phyloP scores from a whole-genome alignment of 1,139 yeast genomes.

The Kluyveromyces sp. region DNA sequence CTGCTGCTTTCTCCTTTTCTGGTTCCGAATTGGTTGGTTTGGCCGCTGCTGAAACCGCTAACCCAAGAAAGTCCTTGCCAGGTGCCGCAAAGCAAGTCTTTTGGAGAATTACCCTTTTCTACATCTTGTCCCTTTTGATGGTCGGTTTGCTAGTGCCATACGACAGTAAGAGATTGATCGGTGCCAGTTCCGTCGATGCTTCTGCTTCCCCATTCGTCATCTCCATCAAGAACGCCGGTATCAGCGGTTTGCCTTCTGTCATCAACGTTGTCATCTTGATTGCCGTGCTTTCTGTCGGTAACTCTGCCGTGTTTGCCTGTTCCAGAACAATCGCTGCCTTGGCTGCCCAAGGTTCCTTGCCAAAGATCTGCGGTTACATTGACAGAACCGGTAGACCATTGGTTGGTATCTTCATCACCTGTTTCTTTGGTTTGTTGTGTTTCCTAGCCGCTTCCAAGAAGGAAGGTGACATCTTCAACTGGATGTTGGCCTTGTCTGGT shows the following conservation, averaged over 20 bases:
- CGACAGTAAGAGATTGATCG: slow-evolving; percentile 32
- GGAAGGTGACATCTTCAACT: slow-evolving; percentile 50
- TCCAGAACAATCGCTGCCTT: slow-evolving; percentile 61
- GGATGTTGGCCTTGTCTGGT: slow-evolving; percentile 65
- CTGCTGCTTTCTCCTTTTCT: slow-evolving; percentile 51
- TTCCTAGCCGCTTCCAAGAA: slow-evolving; percentile 52
- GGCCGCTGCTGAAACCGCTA: slow-evolving; percentile 79
- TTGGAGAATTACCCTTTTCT: slow-evolving; percentile 63
- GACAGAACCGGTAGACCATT: slow-evolving; percentile 65
- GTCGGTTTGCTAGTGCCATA: slow-evolving; percentile 43
- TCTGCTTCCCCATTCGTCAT: slow-evolving; percentile 57
- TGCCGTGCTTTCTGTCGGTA: slow-evolving; percentile 67
- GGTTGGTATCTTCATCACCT: slow-evolving; percentile 43
- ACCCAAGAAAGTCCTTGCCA: slow-evolving; percentile 69
- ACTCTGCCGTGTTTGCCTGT: slow-evolving; percentile 55
- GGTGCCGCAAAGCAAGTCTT: slow-evolving; percentile 67
- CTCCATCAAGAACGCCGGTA: slow-evolving; percentile 48
- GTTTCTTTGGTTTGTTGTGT: slow-evolving; percentile 47
- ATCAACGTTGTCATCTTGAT: slow-evolving; percentile 46
- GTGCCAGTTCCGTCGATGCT: slow-evolving; percentile 41
- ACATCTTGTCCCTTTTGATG: slow-evolving; percentile 40
- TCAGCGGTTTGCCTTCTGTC: slow-evolving; percentile 47
- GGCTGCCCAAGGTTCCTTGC: slow-evolving; percentile 58
- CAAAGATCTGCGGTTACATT: slow-evolving; percentile 54
- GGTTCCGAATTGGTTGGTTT: slow-evolving; percentile 75